Evolutionary conservation across 257 asterid genomes (phyloP), one percentile per base, ranked within the genome.

Genomic region (Solanum lignicaule): DNA sequence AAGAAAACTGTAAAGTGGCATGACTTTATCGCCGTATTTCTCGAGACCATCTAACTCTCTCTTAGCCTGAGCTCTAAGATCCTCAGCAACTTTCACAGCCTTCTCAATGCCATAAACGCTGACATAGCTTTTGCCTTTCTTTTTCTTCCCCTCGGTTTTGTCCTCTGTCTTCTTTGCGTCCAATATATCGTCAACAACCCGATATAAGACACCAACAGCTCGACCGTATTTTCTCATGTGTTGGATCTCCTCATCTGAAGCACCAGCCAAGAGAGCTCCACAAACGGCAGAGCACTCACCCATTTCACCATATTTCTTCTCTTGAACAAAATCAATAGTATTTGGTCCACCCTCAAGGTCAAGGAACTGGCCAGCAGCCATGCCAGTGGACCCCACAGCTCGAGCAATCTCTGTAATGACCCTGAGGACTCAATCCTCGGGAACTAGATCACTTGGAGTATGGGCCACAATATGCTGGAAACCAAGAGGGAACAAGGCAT

Each of bases 331-430:
- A 23, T 93, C 97, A 25, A 96, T 93, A 16, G 93, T 96, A 48
- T 93, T 91, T 23, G 98, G 94, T 23, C 95, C 95, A 41, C 98
- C 98, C 86, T 93, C 98, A 15, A 95, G 96, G 90, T 95, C 99
- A 8, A 95, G 68, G 35, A 96, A 93, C 91, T 96, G 99, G 52
- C 99, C 98, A 0, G 98, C 99, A 52, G 97, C 98, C 99, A 96
- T 96, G 6, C 99, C 98, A 1, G 98, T 95, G 90, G 99, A 95
- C 83, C 99, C 99, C 92, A 96, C 99, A 18, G 99, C 95, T 86
- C 98, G 91, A 14, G 98, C 99, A 20, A 97, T 97, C 94, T 97
- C 99, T 0, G 98, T 93, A 86, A 97, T 89, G 23, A 95, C 98
- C 48, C 87, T 87, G 25, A 97, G 96, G 88, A 95, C 93, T 55